These are phyloP conservation scores for Pythium diclinum DNA, from an alignment of 352 stramenopile genomes.

Conservation along the genomic window DNA sequence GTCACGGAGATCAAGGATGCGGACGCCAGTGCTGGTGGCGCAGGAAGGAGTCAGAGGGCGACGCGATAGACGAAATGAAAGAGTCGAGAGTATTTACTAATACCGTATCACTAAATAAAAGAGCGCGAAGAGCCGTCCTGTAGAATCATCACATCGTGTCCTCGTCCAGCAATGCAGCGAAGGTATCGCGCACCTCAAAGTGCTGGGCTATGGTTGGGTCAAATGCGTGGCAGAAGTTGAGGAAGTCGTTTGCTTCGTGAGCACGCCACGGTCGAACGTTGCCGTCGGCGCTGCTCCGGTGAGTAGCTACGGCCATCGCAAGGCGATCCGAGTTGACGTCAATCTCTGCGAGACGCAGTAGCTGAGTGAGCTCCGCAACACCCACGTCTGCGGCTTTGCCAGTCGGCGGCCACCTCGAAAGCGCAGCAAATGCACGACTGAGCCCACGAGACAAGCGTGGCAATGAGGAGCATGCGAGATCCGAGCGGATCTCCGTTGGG, in stretches of 20 bases:
- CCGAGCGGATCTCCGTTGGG: slow-evolving; percentile 21
- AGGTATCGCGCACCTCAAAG: slow-evolving; percentile 44
- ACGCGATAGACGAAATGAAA: slow-evolving; percentile 3
- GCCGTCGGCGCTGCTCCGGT: not conserved
- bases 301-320: not conserved
- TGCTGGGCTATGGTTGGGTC: slow-evolving; percentile 26
- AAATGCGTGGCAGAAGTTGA: slow-evolving; percentile 34
- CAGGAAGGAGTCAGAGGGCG: not conserved
- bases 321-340: not conserved
- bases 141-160: not conserved
- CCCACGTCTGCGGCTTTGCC: not conserved
- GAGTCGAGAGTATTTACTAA: slow-evolving; percentile 1
- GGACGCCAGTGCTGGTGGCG: not conserved
- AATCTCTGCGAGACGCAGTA: slow-evolving; percentile 3
- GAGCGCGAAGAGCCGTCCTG: not conserved
- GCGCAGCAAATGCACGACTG: slow-evolving; percentile 32
- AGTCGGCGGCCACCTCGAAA: slow-evolving; percentile 20
- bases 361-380: not conserved
- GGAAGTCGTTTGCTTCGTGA: slow-evolving; percentile 21
- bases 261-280: not conserved
- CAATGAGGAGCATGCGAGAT: slow-evolving; percentile 33
- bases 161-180: slow-evolving; percentile 33
- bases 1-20: not conserved
- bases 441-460: slow-evolving; percentile 41
- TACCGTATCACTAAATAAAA: not conserved